These are phyloP conservation scores for Pythium plurisporium DNA, from an alignment of 352 stramenopile genomes.

Conservation along the genomic window DNA sequence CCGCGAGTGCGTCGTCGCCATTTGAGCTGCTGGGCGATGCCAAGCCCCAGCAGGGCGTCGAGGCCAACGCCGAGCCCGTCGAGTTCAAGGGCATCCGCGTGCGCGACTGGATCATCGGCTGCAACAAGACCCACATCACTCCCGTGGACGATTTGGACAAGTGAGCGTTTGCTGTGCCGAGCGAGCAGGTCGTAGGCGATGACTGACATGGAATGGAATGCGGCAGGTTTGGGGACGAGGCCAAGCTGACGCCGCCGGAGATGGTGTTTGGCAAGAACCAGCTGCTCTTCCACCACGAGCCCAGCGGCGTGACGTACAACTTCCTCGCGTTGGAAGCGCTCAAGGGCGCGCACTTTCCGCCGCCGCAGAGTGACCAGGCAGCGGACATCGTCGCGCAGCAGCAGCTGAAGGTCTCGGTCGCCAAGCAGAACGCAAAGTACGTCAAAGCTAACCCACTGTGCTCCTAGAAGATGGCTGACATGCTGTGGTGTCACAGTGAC, in stretches of 20 bases:
- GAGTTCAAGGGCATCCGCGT: conserved; percentile 70
- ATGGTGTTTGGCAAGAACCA: conserved; percentile 88
- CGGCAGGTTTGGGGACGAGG: conserved; percentile 45
- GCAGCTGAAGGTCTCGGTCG: conserved; percentile 76
- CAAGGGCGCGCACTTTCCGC: conserved; percentile 62
- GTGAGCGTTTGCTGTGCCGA: conserved; percentile 21
- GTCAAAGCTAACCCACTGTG: neutral
- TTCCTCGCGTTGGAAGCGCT: conserved; percentile 75
- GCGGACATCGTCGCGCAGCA: conserved; percentile 56
- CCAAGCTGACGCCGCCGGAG: conserved; percentile 74
- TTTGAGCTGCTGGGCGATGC: conserved; percentile 51
- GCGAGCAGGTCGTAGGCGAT: neutral
- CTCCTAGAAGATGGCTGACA: neutral
- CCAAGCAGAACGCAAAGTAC: conserved; percentile 74
- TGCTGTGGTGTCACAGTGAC: conserved; percentile 29
- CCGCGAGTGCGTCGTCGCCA: conserved; percentile 8
- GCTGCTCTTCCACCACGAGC: conserved; percentile 65
- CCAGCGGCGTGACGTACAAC: conserved; percentile 66
- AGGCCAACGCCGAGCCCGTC: conserved; percentile 46
- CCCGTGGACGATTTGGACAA: conserved; percentile 64
- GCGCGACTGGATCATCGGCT: conserved; percentile 61
- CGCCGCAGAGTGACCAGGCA: conserved; percentile 32
- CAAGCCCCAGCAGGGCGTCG: conserved; percentile 31
- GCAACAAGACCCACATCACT: conserved; percentile 82
- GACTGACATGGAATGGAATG: neutral